Evolutionary conservation across 2,329 filamentous ascomycete genomes (phyloP).

Genomic region (Talaromyces verruculosus): DNA sequence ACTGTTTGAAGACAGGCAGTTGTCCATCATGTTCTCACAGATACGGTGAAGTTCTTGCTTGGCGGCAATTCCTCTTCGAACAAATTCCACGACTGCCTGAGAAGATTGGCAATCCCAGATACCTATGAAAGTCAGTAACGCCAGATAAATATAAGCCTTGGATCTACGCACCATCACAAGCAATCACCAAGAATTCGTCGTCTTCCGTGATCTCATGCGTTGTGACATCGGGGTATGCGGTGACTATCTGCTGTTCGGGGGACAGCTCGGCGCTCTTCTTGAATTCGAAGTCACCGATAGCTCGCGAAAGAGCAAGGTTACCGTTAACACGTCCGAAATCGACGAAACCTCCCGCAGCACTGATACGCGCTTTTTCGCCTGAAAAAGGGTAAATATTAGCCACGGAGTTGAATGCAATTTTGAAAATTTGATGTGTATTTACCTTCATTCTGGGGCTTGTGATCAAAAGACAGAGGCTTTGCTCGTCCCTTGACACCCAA

Average conservation of each 20-base stretch:
- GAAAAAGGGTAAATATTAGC: conserved; percentile 19
- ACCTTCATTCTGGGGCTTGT: conserved; percentile 99
- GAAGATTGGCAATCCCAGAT: conserved; percentile 99
- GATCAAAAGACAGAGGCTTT: conserved; percentile 97
- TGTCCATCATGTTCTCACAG: conserved; percentile 99
- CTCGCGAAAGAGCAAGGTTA: conserved; percentile 92
- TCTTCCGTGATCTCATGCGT: conserved; percentile 87
- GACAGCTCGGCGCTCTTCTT: conserved; percentile 97
- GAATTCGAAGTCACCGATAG: conserved; percentile 99
- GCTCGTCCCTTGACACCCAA: conserved; percentile 94
- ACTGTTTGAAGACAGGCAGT: conserved; percentile 95
- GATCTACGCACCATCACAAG: conserved; percentile 74
- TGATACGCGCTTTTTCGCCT: conserved; percentile 96
- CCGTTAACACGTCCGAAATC: conserved; percentile 98
- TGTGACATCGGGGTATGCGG: conserved; percentile 91
- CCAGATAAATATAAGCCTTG: conserved; percentile 20
- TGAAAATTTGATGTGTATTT: conserved; percentile 9
- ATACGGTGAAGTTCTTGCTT: conserved; percentile 94
- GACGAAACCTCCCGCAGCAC: conserved; percentile 92
- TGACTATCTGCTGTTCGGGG: conserved; percentile 98
- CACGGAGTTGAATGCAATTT: not conserved
- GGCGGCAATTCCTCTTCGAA: conserved; percentile 89
- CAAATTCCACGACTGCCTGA: conserved; percentile 95
- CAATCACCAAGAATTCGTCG: conserved; percentile 92
- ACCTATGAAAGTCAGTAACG: conserved; percentile 54